phyloP scores from a whole-genome alignment of 805 yeast species.

The Scheffersomyces spartinae region DNA sequence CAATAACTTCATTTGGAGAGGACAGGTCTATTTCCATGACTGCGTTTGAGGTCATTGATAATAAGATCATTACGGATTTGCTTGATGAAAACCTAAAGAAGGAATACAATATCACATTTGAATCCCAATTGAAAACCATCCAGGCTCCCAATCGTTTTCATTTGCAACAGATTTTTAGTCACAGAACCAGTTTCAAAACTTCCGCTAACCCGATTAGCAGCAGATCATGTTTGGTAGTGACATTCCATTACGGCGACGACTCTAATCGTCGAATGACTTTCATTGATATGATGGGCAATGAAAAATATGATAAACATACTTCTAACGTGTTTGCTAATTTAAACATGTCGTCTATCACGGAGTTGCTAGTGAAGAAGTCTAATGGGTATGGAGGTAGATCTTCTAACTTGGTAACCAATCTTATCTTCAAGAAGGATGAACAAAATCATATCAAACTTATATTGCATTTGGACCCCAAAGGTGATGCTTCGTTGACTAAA shows the following conservation, averaged over 20 bases:
- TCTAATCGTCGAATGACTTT: constrained; percentile 12
- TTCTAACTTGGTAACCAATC: constrained; percentile 15
- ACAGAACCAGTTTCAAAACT: constrained; percentile 12
- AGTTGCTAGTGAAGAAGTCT: constrained; percentile 8
- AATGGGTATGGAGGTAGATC: constrained; percentile 9
- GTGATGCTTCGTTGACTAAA: constrained; percentile 13
- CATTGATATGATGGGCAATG: constrained; percentile 20
- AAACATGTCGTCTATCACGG: constrained; percentile 18
- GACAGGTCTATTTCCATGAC: constrained; percentile 7
- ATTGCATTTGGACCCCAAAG: constrained; percentile 16
- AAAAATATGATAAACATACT: constrained; percentile 9
- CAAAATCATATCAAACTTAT: constrained; percentile 10
- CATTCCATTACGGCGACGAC: constrained; percentile 10
- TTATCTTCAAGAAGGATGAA: constrained; percentile 11
- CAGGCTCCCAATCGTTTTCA: constrained; percentile 4
- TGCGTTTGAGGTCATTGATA: constrained; percentile 18
- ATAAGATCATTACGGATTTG: constrained; percentile 15
- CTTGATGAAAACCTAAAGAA: constrained; percentile 6
- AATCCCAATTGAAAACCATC: constrained; percentile 7
- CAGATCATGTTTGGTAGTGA: constrained; percentile 16
- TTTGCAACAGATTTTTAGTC: constrained; percentile 6
- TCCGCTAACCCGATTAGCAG: constrained; percentile 10
- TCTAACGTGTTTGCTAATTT: constrained; percentile 15
- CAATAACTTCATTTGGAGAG: constrained; percentile 4
- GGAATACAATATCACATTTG: constrained; percentile 5